phyloP scores from a whole-genome alignment of 805 yeast species.

The Lipomyces yamanashiensis region DNA sequence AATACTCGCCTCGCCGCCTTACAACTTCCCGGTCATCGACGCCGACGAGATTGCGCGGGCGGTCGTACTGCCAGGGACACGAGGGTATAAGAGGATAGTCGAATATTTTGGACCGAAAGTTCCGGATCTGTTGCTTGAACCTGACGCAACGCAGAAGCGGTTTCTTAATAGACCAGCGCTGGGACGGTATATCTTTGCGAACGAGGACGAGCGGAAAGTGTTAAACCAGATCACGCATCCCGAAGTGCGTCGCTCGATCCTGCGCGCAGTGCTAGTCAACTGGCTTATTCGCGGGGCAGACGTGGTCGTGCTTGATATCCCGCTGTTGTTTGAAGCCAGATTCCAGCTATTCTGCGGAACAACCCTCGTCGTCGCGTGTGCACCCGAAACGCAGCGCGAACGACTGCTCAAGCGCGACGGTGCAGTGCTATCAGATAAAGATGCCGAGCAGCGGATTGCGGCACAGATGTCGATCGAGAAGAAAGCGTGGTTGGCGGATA shows the following conservation, averaged over 20 bases:
- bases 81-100: conserved; percentile 71
- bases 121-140: conserved; percentile 49
- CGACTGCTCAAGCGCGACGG: conserved; percentile 72
- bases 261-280: conserved; percentile 56
- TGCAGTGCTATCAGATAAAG: conserved; percentile 59
- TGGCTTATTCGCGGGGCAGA: conserved; percentile 60
- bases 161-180: conserved; percentile 71
- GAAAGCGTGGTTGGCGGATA: conserved; percentile 64
- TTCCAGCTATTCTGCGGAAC: conserved; percentile 73
- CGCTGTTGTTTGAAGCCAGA: conserved; percentile 81
- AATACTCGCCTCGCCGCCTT: conserved; percentile 48
- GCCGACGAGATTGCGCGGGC: conserved; percentile 90
- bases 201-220: conserved; percentile 59
- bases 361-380: conserved; percentile 70
- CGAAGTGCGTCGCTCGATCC: conserved; percentile 72
- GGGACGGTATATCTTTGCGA: conserved; percentile 73
- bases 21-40: conserved; percentile 69
- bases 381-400: conserved; percentile 59
- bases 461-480: conserved; percentile 74
- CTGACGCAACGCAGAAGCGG: conserved; percentile 35
- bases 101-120: conserved; percentile 60
- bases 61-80: conserved; percentile 78
- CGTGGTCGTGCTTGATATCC: conserved; percentile 83
- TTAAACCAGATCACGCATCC: conserved; percentile 87
- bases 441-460: conserved; percentile 71